phyloP scores from a whole-genome alignment of 352 stramenopile species.

The Globisporangium nunn region DNA sequence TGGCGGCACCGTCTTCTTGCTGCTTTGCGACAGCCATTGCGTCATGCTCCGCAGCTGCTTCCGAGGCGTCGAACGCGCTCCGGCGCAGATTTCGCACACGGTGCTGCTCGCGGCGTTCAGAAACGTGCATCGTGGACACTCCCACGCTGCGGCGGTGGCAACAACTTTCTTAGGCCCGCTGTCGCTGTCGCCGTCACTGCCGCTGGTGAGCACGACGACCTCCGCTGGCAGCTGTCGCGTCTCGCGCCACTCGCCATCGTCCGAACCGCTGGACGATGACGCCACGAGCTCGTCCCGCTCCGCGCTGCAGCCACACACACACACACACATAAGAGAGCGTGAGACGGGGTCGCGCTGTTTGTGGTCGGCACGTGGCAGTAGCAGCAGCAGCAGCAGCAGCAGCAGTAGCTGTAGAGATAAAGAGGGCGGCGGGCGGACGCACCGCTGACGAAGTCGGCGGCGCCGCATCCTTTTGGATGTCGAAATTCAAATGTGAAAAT shows the following conservation, averaged over 20 bases:
- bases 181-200: conserved; percentile 16
- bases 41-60: conserved; percentile 30
- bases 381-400: not conserved
- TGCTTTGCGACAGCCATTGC: conserved; percentile 24
- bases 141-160: conserved; percentile 16
- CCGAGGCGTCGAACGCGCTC: conserved; percentile 6
- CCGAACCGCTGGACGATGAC: not conserved
- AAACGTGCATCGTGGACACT: conserved; percentile 41
- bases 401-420: not conserved
- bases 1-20: conserved; percentile 1
- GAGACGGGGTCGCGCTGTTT: not conserved
- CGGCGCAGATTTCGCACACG: conserved; percentile 38
- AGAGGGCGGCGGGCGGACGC: not conserved
- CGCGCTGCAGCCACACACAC: not conserved
- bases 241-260: not conserved
- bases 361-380: no score
- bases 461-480: conserved; percentile 1
- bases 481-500: not conserved
- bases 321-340: not conserved
- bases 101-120: conserved; percentile 22
- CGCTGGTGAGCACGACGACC: conserved; percentile 7
- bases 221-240: conserved; percentile 4
- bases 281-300: not conserved
- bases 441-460: conserved; percentile 5
- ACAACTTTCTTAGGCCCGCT: conserved; percentile 19